phyloP scores from a whole-genome alignment of 73 alveolate genomes.

The Paramecium pentaurelia region DNA sequence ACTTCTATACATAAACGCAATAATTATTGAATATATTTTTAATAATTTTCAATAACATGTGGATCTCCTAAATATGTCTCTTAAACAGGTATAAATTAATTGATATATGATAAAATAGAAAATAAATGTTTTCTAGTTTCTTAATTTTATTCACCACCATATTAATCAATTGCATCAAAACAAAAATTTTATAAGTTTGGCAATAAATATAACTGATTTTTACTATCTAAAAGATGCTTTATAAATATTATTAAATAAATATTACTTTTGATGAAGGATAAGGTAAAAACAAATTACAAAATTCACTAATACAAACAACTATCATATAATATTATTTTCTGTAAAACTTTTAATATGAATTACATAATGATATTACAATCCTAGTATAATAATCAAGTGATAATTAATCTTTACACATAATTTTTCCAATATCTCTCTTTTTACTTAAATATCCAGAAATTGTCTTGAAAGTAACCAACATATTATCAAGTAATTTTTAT shows the following conservation, averaged over 20 bases:
- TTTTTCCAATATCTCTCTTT: slow-evolving; percentile 29
- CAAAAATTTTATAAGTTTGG: background rate
- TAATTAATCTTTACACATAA: background rate
- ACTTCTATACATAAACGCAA: slow-evolving; percentile 6
- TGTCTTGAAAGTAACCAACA: background rate
- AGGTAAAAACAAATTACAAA: slow-evolving; percentile 2
- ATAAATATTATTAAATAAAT: background rate
- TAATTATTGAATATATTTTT: background rate
- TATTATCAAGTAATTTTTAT: background rate
- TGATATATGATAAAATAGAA: background rate
- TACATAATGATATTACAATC: background rate
- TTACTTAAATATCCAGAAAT: background rate
- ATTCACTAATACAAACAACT: background rate
- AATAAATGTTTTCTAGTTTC: background rate
- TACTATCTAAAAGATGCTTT: background rate
- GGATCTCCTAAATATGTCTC: slow-evolving; percentile 3
- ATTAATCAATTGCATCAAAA: background rate
- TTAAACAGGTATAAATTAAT: slow-evolving; percentile 4
- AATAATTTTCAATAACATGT: background rate
- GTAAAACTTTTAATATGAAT: background rate
- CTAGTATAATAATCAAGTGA: background rate
- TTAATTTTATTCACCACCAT: background rate
- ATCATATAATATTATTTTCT: background rate
- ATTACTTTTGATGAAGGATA: slow-evolving; percentile 29
- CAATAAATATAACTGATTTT: background rate